Percentiles rank a stretch among this genome's conserved stretches.
Evolutionary conservation across 202 grass and related monocot genomes (phyloP).

Genomic region (Bolboschoenoplectus hybrid): DNA sequence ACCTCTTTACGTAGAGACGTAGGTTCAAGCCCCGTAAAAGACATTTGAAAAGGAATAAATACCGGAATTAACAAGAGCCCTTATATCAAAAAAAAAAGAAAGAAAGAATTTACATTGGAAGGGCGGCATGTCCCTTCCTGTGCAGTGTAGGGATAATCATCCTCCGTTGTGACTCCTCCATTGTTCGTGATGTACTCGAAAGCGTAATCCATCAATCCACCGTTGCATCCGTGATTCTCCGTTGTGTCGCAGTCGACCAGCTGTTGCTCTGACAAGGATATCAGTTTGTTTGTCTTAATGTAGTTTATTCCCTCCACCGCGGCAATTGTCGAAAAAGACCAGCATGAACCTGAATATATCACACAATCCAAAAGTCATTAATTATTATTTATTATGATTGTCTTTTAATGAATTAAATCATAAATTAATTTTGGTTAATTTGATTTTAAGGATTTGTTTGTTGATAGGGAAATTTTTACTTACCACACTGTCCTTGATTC

Average conservation of each 20-base stretch:
- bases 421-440: background rate
- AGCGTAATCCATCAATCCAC: conserved; percentile 69
- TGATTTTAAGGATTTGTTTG: background rate
- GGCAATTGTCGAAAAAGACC: conserved; percentile 63
- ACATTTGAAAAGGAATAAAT: too few relatives aligned
- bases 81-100: background rate
- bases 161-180: conserved; percentile 53
- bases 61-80: too few relatives aligned
- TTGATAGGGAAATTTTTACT: conserved; percentile 6
- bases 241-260: conserved; percentile 66
- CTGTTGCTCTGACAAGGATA: conserved; percentile 73
- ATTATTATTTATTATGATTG: background rate
- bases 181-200: conserved; percentile 66
- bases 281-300: conserved; percentile 58
- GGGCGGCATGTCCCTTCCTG: conserved; percentile 40
- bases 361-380: background rate
- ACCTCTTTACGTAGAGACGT: too few relatives aligned
- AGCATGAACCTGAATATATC: conserved; percentile 49
- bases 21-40: too few relatives aligned
- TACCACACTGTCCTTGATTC: conserved; percentile 70
- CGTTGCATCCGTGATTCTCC: conserved; percentile 58
- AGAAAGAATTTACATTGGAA: background rate
- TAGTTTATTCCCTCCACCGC: conserved; percentile 76
- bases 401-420: background rate
- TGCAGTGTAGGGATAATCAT: conserved; percentile 55